Evolutionary conservation across 192 early-diverging fungal genomes (phyloP).

Genomic region (Coemansia sp.): DNA sequence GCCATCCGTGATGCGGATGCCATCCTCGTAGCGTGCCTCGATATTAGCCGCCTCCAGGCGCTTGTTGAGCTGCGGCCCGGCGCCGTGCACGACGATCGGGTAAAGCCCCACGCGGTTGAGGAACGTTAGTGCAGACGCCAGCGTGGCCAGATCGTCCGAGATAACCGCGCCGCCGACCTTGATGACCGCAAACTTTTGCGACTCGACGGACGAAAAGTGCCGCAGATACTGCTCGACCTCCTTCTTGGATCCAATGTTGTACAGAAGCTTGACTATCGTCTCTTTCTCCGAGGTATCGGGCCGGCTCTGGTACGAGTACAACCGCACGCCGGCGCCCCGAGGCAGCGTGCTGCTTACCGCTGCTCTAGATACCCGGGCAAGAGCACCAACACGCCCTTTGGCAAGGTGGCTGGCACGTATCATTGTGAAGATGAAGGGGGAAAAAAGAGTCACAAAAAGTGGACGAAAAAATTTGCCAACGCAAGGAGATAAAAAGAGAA

Average conservation of each 20-base stretch:
- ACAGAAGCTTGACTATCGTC: slow-evolving; percentile 84
- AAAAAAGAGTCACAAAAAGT: slow-evolving; percentile 8
- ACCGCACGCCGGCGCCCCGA: neutral
- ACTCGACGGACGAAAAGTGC: slow-evolving; percentile 96
- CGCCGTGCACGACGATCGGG: slow-evolving; percentile 98
- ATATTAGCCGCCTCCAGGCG: slow-evolving; percentile 88
- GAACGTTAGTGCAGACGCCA: slow-evolving; percentile 95
- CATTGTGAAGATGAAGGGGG: slow-evolving; percentile 17
- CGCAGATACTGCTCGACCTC: slow-evolving; percentile 98
- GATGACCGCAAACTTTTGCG: slow-evolving; percentile 99
- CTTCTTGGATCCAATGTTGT: slow-evolving; percentile 99
- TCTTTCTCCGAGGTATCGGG: slow-evolving; percentile 62
- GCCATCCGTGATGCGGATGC: slow-evolving; percentile 95
- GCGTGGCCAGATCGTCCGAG: slow-evolving; percentile 90
- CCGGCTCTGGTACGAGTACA: slow-evolving; percentile 28
- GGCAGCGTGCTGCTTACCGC: neutral
- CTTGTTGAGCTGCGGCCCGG: slow-evolving; percentile 94
- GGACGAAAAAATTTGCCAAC: neutral
- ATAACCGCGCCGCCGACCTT: slow-evolving; percentile 98
- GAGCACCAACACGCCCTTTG: slow-evolving; percentile 6
- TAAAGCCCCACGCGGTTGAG: slow-evolving; percentile 96
- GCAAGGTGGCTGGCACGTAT: slow-evolving; percentile 38
- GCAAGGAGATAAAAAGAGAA: neutral
- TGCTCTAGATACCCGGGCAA: neutral
- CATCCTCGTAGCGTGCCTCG: slow-evolving; percentile 95